phyloP scores from a whole-genome alignment of 257 asterid species.

The Galeopsis tetrahit region DNA sequence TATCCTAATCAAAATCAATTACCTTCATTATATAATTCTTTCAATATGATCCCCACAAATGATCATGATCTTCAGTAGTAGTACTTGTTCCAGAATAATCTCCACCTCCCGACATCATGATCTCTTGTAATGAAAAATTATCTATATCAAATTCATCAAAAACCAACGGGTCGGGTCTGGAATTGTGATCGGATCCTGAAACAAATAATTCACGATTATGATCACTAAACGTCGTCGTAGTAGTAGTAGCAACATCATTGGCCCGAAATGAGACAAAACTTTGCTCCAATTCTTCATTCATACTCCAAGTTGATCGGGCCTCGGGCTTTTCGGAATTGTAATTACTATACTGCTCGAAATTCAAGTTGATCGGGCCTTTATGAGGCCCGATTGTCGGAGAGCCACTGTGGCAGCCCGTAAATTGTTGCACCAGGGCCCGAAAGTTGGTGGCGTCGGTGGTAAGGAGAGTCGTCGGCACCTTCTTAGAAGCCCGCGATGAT shows the following conservation, averaged over 20 bases:
- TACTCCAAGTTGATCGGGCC: neutral
- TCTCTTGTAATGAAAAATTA: constrained; percentile 24
- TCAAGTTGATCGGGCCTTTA: constrained; percentile 66
- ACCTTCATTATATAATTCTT: neutral
- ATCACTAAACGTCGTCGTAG: neutral
- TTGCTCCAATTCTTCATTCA: neutral
- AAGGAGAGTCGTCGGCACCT: constrained; percentile 46
- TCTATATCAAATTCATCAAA: constrained; percentile 34
- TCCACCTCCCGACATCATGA: constrained; percentile 24
- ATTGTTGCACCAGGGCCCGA: constrained; percentile 66
- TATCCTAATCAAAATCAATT: neutral
- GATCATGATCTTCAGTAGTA: constrained; percentile 17
- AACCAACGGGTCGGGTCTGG: constrained; percentile 33
- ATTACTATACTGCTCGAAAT: constrained; percentile 44
- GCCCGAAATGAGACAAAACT: constrained; percentile 18
- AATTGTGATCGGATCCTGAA: neutral
- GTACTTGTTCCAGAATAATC: constrained; percentile 27
- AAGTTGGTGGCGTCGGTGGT: constrained; percentile 50
- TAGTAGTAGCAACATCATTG: neutral
- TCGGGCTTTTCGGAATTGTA: neutral
- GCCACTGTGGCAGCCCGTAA: constrained; percentile 59
- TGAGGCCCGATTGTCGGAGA: constrained; percentile 16
- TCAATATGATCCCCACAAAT: constrained; percentile 30
- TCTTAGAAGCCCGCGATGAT: constrained; percentile 48
- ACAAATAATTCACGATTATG: constrained; percentile 17